Base-by-base conservation (phyloP, 2,329 filamentous ascomycete genomes). In the Talaromyces sp. region DNA sequence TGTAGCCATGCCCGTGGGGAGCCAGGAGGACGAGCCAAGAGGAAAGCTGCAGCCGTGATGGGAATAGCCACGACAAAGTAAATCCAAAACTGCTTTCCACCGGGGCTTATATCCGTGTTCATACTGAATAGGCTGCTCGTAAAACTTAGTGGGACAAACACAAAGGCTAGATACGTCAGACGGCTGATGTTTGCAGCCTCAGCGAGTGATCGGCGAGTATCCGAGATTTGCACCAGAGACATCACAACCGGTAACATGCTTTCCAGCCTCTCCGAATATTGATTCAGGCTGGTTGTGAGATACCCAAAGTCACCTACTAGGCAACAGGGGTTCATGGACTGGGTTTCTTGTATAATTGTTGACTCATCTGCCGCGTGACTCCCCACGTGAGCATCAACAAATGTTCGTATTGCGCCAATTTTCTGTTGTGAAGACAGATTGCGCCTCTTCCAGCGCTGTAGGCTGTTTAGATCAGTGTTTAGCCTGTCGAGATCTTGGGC, bases 141-240 rank as follows among this genome's bases (percentile, higher is more conserved):
- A 10, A 54, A 54, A 41, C 32, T 43, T 14, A 58, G 24, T n/a
- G 56, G 56, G 9, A 58, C 11, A 19, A 54, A 58, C 7, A 29
- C n/a, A 41, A 54, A 41, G 35, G 50, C 50, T n/a, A 58, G 51
- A 51, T 58, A 54, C 21, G 50, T 58, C 26, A 58, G 27, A 31
- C 35, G 56, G 21, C 32, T n/a, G 32, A 21, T 54, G 29, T 58
- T 38, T 38, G 51, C 56, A 9, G 56, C 56, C 32, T 58, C 31
- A 19, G 32, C 50, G 11, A 58, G 51, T 14, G 35, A 52, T 41
- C 48, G 51, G 32, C 52, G 51, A 21, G 35, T 31, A 29, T 54
- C 57, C 1, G 10, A 21, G 11, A 54, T 38, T 19, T 58, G 57
- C 6, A 54, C 26, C 8, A 58, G 26, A 6, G 51, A 27, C 27